Evolutionary conservation across 2,329 filamentous ascomycete genomes (phyloP), one percentile per base, ranked within the genome.

Genomic region (Epicoccum nigrum): DNA sequence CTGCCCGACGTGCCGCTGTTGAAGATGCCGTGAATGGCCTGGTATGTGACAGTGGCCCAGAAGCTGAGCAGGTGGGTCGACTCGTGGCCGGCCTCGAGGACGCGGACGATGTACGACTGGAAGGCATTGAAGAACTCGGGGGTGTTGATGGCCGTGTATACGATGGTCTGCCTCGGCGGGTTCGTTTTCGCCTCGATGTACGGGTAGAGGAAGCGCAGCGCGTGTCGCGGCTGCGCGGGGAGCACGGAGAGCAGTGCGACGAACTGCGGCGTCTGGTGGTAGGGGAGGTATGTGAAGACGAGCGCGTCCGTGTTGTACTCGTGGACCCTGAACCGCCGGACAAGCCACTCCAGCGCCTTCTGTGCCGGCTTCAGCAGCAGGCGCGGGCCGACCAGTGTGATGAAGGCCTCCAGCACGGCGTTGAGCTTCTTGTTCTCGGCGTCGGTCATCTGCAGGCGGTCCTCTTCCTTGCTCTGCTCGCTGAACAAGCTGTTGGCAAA

Each of bases 271-370:
- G 90, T 88, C 7, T 87, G 86, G 72, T 99, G 92, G 74, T 96
- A 97, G 1, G 94, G 94, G 4, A 99, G 81, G 71, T 97, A 97
- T 2, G 92, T 90, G 60, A 92, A 83, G 34, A 97, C 79, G 12
- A 96, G 77, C 27, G 82, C 83, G 3, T 84, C 79, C 4, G 90
- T 93, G 73, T 96, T 97, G 75, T 92, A 87, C 72, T 97, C 90
- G 71, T 99, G 94, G 43, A 96, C 86, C 91, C 87, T 86, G 68
- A 97, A 99, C 65, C 93, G 83, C 67, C 94, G 82, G 46, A 99
- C 83, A 38, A 99, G 82, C 94, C 94, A 99, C 77, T 99, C 95
- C 30, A 97, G 81, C 13, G 92, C 86, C 75, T 95, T 96, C 45
- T 96, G 84, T 1, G 90, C 91, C 32, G 94, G 93, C 77, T 88